Evolutionary conservation across 78 protist species (phyloP).

Genomic region (Protostelium mycophagum): DNA sequence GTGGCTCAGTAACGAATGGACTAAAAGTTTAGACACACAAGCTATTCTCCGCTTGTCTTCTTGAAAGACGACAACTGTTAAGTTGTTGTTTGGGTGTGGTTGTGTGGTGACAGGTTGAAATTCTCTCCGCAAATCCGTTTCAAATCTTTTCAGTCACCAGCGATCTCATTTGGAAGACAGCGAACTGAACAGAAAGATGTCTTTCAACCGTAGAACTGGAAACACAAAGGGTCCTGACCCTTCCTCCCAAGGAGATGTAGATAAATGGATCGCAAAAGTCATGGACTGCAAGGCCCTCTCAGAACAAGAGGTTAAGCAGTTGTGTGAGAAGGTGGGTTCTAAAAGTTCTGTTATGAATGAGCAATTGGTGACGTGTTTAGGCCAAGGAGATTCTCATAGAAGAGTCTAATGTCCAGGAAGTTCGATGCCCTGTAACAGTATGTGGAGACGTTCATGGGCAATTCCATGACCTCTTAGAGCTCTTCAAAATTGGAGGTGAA

Average conservation of each 20-base stretch:
- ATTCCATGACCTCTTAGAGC: conserved; percentile 92
- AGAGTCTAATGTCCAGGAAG: conserved; percentile 81
- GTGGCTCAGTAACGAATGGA: no score
- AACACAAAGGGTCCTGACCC: background rate
- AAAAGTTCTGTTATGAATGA: background rate
- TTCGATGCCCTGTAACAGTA: conserved; percentile 90
- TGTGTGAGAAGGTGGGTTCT: conserved; percentile 54
- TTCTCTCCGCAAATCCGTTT: no score
- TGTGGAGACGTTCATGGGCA: conserved; percentile 98
- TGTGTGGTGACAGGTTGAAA: no score
- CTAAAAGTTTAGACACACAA: no score
- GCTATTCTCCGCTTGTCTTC: no score
- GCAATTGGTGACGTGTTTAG: conserved; percentile 10
- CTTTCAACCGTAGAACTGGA: background rate
- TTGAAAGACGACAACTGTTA: no score
- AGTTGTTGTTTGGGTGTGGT: no score
- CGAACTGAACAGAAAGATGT: no score
- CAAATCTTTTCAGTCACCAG: no score
- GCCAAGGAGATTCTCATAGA: conserved; percentile 71
- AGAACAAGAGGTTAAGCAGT: conserved; percentile 55
- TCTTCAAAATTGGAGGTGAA: conserved; percentile 92
- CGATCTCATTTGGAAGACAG: no score
- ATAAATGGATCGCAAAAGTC: conserved; percentile 56
- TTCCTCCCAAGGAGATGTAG: conserved; percentile 36
- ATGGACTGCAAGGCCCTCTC: conserved; percentile 59